Base-by-base conservation (phyloP, 179 eudicot genomes). In the Silene vulgaris region DNA sequence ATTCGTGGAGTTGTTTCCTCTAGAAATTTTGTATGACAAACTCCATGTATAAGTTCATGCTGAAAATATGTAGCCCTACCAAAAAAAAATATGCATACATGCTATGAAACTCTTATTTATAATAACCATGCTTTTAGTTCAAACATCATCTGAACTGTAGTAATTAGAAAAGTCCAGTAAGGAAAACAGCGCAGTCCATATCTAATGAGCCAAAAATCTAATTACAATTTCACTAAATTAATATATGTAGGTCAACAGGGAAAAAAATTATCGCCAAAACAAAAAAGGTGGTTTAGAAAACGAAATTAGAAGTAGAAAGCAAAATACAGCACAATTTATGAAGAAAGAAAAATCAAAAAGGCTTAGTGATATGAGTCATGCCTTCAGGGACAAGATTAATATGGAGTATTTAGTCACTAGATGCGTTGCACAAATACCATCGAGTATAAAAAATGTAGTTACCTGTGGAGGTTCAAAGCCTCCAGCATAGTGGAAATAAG, bases 391-490 rank as follows among this genome's bases (percentile, higher is more conserved):
- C 4, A 35, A 29, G 48, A 9, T 21, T 63, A 28, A 2, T 8
- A n/a, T 9, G 50, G n/a, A 66, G 37, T 32, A 32, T 32, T 32
- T 3, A 5, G 19, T 14, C 37, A 63, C 61, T 65, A 32, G 40
- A 59, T 19, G 8, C 40, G 43, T 32, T 19, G 54, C 37, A 20
- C 3, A 17, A 56, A 66, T 50, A 64, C 17, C 17, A 50, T 20
- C 4, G 11, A 67, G 56, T 35, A 48, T 2, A 21, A 19, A 19
- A 19, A 56, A n/a, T 21, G 26, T 57, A 62, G 8, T 76, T 86
- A 94, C 98, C 98, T 90, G 87, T 73, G 98, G 91, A 75, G 97
- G 95, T 84, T 90, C 98, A 81, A 89, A 94, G 8, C 98, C 96
- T 81, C 98, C 95, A 23, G 95, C 95, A 76, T 94, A 94, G 80